Evolutionary conservation across 1,284 basidiomycete genomes (phyloP).

Genomic region (Cryptococcus maquisensis): DNA sequence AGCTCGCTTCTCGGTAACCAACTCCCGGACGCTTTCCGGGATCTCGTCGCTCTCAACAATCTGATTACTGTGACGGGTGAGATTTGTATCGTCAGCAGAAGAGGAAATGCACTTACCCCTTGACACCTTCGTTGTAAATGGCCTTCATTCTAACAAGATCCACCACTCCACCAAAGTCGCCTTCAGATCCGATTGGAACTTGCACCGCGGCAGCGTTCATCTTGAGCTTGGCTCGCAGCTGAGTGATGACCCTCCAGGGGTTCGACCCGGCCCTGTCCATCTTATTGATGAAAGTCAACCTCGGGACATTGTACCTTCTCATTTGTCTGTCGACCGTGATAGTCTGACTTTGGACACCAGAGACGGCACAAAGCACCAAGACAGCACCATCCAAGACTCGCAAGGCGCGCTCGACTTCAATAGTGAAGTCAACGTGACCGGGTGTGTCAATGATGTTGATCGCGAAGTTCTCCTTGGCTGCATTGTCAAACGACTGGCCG

Average conservation of each 20-base stretch:
- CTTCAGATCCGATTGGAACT: slow-evolving; percentile 90
- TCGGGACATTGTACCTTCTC: slow-evolving; percentile 91
- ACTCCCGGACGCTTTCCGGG: slow-evolving; percentile 65
- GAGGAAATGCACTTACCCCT: slow-evolving; percentile 62
- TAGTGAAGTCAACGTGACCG: slow-evolving; percentile 99
- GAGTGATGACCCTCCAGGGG: slow-evolving; percentile 89
- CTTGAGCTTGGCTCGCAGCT: slow-evolving; percentile 86
- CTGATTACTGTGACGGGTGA: slow-evolving; percentile 52
- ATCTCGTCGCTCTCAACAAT: slow-evolving; percentile 87
- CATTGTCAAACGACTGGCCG: slow-evolving; percentile 50
- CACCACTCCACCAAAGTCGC: slow-evolving; percentile 81
- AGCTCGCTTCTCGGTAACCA: slow-evolving; percentile 75
- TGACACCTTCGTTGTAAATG: slow-evolving; percentile 89
- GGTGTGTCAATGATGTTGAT: slow-evolving; percentile 99
- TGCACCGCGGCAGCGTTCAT: slow-evolving; percentile 95
- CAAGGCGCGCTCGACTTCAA: slow-evolving; percentile 95
- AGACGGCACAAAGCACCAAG: slow-evolving; percentile 92
- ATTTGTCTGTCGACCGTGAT: slow-evolving; percentile 99
- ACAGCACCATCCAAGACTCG: slow-evolving; percentile 96
- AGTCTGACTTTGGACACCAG: slow-evolving; percentile 84
- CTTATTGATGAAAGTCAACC: slow-evolving; percentile 97
- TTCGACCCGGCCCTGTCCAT: slow-evolving; percentile 99
- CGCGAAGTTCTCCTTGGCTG: slow-evolving; percentile 72
- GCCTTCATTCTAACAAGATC: slow-evolving; percentile 94
- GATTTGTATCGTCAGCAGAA: background rate